Evolutionary conservation across 352 stramenopile genomes (phyloP).

Genomic region (Phytophthora multivora): DNA sequence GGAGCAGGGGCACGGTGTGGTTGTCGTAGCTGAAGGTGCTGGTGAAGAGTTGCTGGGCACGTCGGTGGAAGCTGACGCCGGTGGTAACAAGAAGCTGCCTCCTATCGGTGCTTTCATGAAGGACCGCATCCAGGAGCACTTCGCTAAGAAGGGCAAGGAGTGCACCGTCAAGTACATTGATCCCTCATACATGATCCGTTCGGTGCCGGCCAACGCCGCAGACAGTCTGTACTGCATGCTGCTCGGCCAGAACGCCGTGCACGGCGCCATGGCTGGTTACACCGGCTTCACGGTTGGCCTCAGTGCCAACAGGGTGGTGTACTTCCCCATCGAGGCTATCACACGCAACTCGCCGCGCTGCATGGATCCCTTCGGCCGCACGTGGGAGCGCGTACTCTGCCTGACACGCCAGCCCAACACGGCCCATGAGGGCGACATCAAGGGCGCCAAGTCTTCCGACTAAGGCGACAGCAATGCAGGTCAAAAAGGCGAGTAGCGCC

Average conservation of each 20-base stretch:
- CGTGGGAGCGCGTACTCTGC: conserved; percentile 95
- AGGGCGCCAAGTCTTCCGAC: conserved; percentile 71
- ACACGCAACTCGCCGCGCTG: conserved; percentile 88
- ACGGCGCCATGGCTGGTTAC: conserved; percentile 98
- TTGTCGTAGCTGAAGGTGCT: conserved; percentile 97
- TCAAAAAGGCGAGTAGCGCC: conserved; percentile 20
- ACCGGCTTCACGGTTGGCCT: conserved; percentile 97
- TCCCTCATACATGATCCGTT: conserved; percentile 97
- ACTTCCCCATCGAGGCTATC: conserved; percentile 88
- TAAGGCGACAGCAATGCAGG: conserved; percentile 28
- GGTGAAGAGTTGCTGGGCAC: conserved; percentile 95
- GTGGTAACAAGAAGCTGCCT: conserved; percentile 95
- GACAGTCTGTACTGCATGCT: conserved; percentile 98
- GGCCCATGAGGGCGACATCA: conserved; percentile 45
- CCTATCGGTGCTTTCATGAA: conserved; percentile 98
- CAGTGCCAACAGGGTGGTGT: conserved; percentile 97
- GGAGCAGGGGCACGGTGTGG: conserved; percentile 96
- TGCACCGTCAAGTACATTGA: conserved; percentile 98
- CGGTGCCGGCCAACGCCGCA: conserved; percentile 92
- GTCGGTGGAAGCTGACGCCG: conserved; percentile 91
- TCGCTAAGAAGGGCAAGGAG: conserved; percentile 87
- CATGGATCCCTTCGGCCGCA: conserved; percentile 88
- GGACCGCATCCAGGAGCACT: conserved; percentile 93
- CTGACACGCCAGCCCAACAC: conserved; percentile 96
- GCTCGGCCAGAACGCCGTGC: conserved; percentile 97